These are phyloP conservation scores for Saccharum spontaneum DNA, from an alignment of 176 grass and related monocot species.

Conservation along the genomic window DNA sequence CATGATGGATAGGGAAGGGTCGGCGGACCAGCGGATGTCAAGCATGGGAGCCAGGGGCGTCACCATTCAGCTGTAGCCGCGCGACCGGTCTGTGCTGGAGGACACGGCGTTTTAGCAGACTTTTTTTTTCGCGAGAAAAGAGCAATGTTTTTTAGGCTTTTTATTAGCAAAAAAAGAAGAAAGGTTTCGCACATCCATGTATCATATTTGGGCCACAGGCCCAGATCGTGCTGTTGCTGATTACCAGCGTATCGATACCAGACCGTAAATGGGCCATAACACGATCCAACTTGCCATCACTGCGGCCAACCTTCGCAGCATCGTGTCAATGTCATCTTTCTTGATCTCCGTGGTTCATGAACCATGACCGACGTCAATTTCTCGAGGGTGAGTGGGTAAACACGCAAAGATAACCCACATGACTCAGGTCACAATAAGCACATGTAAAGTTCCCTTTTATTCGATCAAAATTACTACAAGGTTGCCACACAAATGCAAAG, in stretches of 20 bases:
- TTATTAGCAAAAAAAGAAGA: background rate
- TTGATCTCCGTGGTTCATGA: too few species aligned
- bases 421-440: background rate
- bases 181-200: too few species aligned
- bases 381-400: too few species aligned
- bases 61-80: conserved; percentile 66
- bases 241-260: too few species aligned
- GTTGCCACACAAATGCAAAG: background rate
- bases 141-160: background rate
- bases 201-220: too few species aligned
- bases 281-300: too few species aligned
- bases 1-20: conserved; percentile 33
- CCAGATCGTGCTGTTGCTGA: too few species aligned
- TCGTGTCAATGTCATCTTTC: too few species aligned
- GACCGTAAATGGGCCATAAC: too few species aligned
- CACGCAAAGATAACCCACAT: too few species aligned
- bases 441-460: conserved; percentile 16
- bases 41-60: conserved; percentile 65
- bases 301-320: too few species aligned
- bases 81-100: background rate
- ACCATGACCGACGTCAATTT: too few species aligned
- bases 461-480: conserved; percentile 23
- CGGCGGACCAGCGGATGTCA: conserved; percentile 38
- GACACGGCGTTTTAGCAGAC: background rate
- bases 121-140: background rate